These are phyloP conservation scores for Zasmidium angulare DNA, from an alignment of 2,329 filamentous ascomycete genomes.

Conservation along the genomic window DNA sequence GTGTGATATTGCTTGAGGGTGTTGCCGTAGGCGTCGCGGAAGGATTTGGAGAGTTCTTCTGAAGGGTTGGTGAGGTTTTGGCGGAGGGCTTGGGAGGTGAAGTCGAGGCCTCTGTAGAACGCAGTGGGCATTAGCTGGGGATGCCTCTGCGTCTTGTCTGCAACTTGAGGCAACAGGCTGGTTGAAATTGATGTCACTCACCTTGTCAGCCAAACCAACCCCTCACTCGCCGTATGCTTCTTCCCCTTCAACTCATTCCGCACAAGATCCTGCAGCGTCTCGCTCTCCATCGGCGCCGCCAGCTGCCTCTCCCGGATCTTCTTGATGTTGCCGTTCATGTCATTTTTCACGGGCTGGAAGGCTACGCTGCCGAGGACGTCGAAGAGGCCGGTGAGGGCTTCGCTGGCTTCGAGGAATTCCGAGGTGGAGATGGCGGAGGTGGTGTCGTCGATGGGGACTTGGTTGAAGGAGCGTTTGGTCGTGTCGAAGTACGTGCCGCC, in stretches of 20 bases:
- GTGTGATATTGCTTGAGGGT: conserved; percentile 92
- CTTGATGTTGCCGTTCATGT: conserved; percentile 91
- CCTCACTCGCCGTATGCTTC: conserved; percentile 86
- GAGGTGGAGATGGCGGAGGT: conserved; percentile 78
- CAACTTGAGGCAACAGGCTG: not conserved
- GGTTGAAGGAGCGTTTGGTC: conserved; percentile 77
- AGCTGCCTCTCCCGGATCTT: conserved; percentile 86
- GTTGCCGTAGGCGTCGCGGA: conserved; percentile 77
- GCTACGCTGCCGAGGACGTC: conserved; percentile 67
- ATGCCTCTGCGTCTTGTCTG: not conserved
- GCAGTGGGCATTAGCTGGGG: conserved; percentile 6
- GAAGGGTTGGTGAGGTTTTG: conserved; percentile 67
- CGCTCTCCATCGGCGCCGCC: conserved; percentile 74
- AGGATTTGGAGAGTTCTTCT: conserved; percentile 81
- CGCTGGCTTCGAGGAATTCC: conserved; percentile 87
- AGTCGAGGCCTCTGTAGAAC: conserved; percentile 75
- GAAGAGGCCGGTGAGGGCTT: conserved; percentile 83
- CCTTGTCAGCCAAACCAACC: conserved; percentile 87
- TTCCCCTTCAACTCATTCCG: conserved; percentile 84
- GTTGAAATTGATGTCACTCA: conserved; percentile 44
- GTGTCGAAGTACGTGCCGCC: conserved; percentile 83
- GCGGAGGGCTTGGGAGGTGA: conserved; percentile 81
- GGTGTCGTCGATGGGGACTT: conserved; percentile 73
- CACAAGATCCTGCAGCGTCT: conserved; percentile 80
- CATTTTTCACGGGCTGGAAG: conserved; percentile 86